phyloP scores from a whole-genome alignment of 192 early-diverging fungal genomes.

The Thamnidium elegans region DNA sequence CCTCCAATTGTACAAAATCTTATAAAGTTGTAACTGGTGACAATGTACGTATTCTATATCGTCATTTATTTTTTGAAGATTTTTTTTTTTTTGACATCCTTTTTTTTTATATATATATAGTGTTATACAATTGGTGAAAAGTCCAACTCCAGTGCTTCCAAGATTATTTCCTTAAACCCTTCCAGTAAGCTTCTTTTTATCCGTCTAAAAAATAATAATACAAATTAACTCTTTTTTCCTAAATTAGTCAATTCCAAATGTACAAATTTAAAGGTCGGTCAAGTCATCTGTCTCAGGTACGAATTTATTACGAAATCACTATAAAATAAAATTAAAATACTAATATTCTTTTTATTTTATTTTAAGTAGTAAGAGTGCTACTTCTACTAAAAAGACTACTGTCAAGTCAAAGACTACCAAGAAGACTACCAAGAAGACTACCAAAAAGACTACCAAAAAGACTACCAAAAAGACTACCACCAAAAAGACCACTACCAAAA shows the following conservation, averaged over 20 bases:
- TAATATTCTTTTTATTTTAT: not conserved
- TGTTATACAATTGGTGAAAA: not conserved
- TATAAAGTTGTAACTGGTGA: not conserved
- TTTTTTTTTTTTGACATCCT: not conserved
- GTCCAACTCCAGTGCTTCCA: not conserved
- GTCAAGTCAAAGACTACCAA: not conserved
- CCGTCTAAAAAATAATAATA: not conserved
- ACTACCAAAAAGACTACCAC: not conserved
- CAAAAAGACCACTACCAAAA: not conserved
- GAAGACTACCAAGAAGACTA: not conserved
- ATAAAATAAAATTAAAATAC: not conserved
- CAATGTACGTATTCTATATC: not conserved
- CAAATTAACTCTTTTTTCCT: no score
- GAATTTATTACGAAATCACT: not conserved
- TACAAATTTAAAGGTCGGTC: slow-evolving; percentile 1
- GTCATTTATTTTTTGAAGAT: not conserved
- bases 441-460: not conserved
- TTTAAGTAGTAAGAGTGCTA: not conserved
- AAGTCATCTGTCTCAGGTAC: slow-evolving; percentile 5
- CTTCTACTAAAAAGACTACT: not conserved
- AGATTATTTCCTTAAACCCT: slow-evolving; percentile 1
- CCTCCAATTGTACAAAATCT: not conserved
- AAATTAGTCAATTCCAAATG: not conserved
- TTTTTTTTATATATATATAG: not conserved
- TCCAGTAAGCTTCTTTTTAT: not conserved